A percentile compares a stretch with the other conserved stretches of the same genome.
phyloP scores from a whole-genome alignment of 768 basidiomycete genomes.

The Podaxis sp. region DNA sequence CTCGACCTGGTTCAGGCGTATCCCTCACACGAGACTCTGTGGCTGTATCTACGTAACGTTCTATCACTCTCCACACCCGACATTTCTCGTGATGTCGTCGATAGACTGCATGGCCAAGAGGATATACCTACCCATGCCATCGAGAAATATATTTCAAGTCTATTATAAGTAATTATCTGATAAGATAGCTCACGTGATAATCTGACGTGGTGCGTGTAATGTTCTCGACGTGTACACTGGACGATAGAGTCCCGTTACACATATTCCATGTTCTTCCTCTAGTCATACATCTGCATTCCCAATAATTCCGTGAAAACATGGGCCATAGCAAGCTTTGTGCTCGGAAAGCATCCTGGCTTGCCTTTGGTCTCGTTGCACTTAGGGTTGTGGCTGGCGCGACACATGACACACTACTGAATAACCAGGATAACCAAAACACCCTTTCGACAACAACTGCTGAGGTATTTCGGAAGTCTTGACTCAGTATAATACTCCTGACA shows the following conservation, averaged over 20 bases:
- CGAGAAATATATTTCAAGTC: conserved; percentile 5
- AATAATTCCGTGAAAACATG: conserved; percentile 16
- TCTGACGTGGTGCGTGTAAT: conserved; percentile 20
- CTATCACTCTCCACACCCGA: conserved; percentile 7
- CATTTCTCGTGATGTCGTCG: conserved; percentile 14
- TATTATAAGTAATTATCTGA: conserved; percentile 10
- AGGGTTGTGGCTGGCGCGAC: conserved; percentile 41
- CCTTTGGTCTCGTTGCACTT: conserved; percentile 54
- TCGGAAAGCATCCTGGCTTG: conserved; percentile 53
- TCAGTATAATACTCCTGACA: not conserved
- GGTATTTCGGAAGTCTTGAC: conserved; percentile 14
- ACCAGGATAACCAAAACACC: conserved; percentile 26
- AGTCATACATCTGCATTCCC: not conserved
- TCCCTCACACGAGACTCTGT: conserved; percentile 58
- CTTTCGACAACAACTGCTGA: conserved; percentile 24
- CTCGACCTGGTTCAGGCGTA: conserved; percentile 43
- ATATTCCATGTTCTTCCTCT: conserved; percentile 6
- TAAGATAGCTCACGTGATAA: conserved; percentile 17
- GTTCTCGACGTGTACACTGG: conserved; percentile 15
- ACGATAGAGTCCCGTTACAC: not conserved
- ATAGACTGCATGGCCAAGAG: not conserved
- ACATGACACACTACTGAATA: conserved; percentile 25
- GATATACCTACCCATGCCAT: conserved; percentile 4
- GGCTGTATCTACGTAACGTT: conserved; percentile 50
- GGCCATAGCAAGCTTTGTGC: conserved; percentile 26